Base-by-base conservation (phyloP, 2,329 filamentous ascomycete genomes). In the Penicillium sp. region DNA sequence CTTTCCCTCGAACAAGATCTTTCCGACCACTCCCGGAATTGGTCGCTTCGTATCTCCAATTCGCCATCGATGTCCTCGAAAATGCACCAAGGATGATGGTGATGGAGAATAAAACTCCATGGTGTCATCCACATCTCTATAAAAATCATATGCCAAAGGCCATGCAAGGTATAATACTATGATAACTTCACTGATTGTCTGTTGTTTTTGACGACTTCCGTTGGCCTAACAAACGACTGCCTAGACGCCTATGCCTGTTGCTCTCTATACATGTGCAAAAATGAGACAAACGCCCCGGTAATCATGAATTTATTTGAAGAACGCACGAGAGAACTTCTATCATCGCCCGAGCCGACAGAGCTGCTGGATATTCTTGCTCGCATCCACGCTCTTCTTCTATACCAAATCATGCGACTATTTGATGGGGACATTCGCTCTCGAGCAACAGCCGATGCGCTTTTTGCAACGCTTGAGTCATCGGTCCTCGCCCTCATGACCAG, bases 121-220 rank as follows among this genome's bases (percentile, higher is more conserved):
- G 83, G 83, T 77, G 73, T 26, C 83, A 86, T 57, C 71, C 72
- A 0, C 65, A 71, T n/a, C 69, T 86, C 0, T 85, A 83, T 54
- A 70, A 71, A n/a, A 73, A 79, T 2, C 52, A 64, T 8, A 83
- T 85, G 80, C 83, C 83, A 1, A 69, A 68, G 26, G 72, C 67
- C 0, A 77, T 85, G 61, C 78, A 83, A 72, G 81, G 79, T 78
- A 61, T 16, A 4, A 19, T 5, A 11, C 16, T n/a, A 39, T 21
- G 6, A 11, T n/a, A 5, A 10, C n/a, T n/a, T n/a, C n/a, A n/a
- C n/a, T n/a, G n/a, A n/a, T n/a, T n/a, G n/a, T n/a, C n/a, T n/a
- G n/a, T n/a, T n/a, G n/a, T n/a, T n/a, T n/a, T n/a, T n/a, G n/a
- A n/a, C n/a, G n/a, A n/a, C n/a, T n/a, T n/a, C n/a, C n/a, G n/a